Conservation (phyloP, 148 eudicot genomes). For the Vaccinium vitisidaea region DNA sequence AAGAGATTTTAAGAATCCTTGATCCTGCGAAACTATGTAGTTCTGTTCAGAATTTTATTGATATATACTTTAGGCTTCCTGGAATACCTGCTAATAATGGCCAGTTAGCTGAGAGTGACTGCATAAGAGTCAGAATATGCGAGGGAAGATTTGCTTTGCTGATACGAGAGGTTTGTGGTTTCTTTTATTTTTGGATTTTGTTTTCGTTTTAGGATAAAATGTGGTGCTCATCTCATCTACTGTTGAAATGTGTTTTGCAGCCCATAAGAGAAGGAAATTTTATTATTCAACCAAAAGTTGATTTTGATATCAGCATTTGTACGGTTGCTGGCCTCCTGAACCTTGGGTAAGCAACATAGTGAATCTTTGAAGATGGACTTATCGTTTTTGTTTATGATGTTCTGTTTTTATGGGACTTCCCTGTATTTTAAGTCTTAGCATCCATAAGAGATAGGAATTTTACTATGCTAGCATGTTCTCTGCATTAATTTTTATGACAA, state of each 20-base stretch:
- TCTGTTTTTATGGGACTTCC: not conserved
- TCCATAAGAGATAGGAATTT: not conserved
- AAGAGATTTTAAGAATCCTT: slow-evolving; percentile 80
- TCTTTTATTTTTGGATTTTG: not conserved
- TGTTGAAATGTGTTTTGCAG: slow-evolving; percentile 32
- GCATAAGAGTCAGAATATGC: slow-evolving; percentile 92
- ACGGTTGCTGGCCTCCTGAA: slow-evolving; percentile 98
- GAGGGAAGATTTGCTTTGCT: slow-evolving; percentile 97
- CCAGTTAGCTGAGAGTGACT: slow-evolving; percentile 84
- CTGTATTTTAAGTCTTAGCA: not conserved
- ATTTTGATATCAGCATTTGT: slow-evolving; percentile 91
- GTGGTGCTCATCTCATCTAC: not conserved
- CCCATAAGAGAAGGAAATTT: slow-evolving; percentile 96
- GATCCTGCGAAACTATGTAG: slow-evolving; percentile 83
- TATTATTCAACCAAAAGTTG: slow-evolving; percentile 97
- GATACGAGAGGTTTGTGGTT: slow-evolving; percentile 79
- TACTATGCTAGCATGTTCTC: not conserved
- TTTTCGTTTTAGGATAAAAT: not conserved
- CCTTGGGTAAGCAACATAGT: slow-evolving; percentile 67
- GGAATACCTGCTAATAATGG: slow-evolving; percentile 85
- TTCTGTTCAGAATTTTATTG: slow-evolving; percentile 89
- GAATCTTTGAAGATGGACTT: not conserved
- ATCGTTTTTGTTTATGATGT: not conserved
- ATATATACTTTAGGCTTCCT: slow-evolving; percentile 80
- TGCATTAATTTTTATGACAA: not conserved